These are phyloP conservation scores for Penicillium thymicola DNA, from an alignment of 2,329 filamentous ascomycete species.

Conservation along the genomic window DNA sequence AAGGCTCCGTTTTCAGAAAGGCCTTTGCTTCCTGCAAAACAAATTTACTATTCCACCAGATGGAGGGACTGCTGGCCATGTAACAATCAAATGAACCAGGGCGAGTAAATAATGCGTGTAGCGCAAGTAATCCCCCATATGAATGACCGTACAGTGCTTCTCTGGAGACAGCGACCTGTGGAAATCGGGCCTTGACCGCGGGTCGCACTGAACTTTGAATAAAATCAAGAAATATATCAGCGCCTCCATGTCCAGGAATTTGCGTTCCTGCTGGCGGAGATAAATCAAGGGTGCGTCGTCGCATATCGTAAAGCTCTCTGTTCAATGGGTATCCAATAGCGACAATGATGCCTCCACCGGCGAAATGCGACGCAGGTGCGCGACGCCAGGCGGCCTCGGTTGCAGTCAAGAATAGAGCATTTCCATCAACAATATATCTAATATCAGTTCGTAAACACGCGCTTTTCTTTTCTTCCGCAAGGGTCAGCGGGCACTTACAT, in stretches of 20 bases:
- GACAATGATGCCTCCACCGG: constrained; percentile 19
- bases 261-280: constrained; percentile 2
- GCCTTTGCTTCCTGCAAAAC: constrained; percentile 35
- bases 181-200: constrained; percentile 5
- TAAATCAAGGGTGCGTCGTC: constrained; percentile 10
- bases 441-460: background rate
- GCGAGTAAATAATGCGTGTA: constrained; percentile 46
- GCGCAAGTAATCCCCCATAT: constrained; percentile 48
- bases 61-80: constrained; percentile 48
- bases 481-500: background rate
- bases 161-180: constrained; percentile 23
- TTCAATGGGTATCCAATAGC: constrained; percentile 22
- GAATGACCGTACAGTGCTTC: constrained; percentile 52
- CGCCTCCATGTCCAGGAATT: constrained; percentile 2
- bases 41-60: constrained; percentile 49
- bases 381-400: constrained; percentile 23
- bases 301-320: constrained; percentile 7
- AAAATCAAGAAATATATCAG: constrained; percentile 13
- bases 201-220: constrained; percentile 9
- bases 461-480: background rate
- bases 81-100: constrained; percentile 46
- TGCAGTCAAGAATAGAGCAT: constrained; percentile 23
- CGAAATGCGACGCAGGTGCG: constrained; percentile 12
- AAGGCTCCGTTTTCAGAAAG: constrained; percentile 23
- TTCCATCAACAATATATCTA: constrained; percentile 26